Base-by-base conservation (phyloP, 2,329 filamentous ascomycete species). In the Exophiala sp. region DNA sequence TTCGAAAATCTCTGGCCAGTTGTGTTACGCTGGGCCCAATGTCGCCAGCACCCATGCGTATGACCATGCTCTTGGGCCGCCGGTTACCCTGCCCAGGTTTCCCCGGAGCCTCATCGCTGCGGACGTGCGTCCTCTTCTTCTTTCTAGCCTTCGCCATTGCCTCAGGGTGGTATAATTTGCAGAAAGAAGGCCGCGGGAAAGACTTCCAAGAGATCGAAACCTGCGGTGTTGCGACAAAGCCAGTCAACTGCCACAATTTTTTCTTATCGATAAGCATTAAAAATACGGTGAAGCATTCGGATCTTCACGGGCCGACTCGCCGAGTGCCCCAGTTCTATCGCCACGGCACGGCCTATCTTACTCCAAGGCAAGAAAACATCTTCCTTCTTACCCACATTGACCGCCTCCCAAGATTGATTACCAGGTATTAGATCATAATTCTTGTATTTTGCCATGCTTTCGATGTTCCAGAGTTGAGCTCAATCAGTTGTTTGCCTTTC, bases 1-100 rank as follows among this genome's bases (percentile, higher is more conserved):
- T 80, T 65, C 94, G 85, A 55, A 97, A 88, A 75, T 99, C 94
- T 64, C 88, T 85, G 18, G 92, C 91, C 64, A 99, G 78, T 74
- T 97, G 91, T 69, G 87, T 92, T 65, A 99, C 82, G 70, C 88
- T 95, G 55, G 89, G 84, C 54, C 94, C 94, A 48, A 99, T 90
- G 69, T 96, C 89, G 65, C 91, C 88, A 64, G 91, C 92, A 65
- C 94, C 94, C 66, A 96, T 91, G 63, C 94, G 89, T 72, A 99
- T 96, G 54, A 99, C 92, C 92, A 99, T 96, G 70, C 88, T 95
- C 79, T 96, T 96, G 33, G 94, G 94, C 47, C 85, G 80, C 61
- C 85, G 83, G 49, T 81, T 78, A 54, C 83, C 80, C 71, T 85
- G 83, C 53, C 82, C 79, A 40, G 78, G 75, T 60, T 80, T 79